Base-by-base conservation (phyloP, 331 rosid genomes). In the Pyracantha coccinea region DNA sequence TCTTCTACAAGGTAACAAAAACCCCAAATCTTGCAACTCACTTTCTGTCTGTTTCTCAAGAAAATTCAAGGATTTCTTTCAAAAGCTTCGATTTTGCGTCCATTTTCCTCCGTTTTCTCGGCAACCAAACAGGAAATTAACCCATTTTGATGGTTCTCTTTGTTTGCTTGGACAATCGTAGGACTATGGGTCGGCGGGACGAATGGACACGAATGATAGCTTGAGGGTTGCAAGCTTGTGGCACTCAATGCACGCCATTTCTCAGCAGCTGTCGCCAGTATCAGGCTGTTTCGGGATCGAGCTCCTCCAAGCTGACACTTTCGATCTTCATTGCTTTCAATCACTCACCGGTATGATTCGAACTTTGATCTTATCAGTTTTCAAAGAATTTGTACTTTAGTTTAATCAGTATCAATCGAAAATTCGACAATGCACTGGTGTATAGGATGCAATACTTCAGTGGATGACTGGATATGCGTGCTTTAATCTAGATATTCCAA, bases 171-270 rank as follows among this genome's bases (percentile, higher is more conserved):
- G 27, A 61, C 68, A 53, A 10, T 24, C n/a, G 25, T 59, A 92
- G 97, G 96, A 90, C 66, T 92, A 92, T 85, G 97, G 97, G 28
- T 92, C 96, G 52, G 74, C 91, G 63, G 92, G 92, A 73, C 72
- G 95, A 65, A 93, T 89, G 96, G 98, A 93, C 84, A 92, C 97
- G 5, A 94, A 94, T 61, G 99, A 94, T 75, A 94, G 93, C 84
- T 87, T 92, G 89, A 77, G 99, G 74, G 96, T 94, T 78, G 96
- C 97, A 17, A 92, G 96, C 82, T 87, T 94, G 74, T 94, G 97
- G 99, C 99, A 94, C 68, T 94, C 99, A 45, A 94, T 94, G 99
- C 99, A 94, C 57, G 99, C 96, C 68, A 94, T 94, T 78, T 94
- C 99, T 78, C 99, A 92, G 84, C 95, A 94, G 77, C 65, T 88